Base-by-base conservation (phyloP, 2,329 filamentous ascomycete species). In the Aspergillus fructus region DNA sequence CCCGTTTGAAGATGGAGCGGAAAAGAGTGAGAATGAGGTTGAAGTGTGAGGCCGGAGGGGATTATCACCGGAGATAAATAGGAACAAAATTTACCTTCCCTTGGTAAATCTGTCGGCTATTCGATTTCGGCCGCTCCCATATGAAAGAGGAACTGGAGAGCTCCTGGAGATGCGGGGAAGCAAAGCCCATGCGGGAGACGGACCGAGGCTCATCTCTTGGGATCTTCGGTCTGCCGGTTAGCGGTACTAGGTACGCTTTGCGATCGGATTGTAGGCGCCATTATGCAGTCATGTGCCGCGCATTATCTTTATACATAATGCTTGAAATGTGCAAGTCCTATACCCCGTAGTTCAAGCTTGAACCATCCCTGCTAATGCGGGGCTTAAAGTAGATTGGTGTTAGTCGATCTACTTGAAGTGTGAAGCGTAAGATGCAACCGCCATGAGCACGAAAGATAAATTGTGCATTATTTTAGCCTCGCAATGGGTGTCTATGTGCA, bases 141-240 rank as follows among this genome's bases (percentile, higher is more conserved):
- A 53, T 53, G 51, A 53, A 24, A 30, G n/a, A 40, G n/a, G 19
- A 34, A 8, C 23, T 34, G 13, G 19, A 21, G 17, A 37, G 27
- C 19, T 45, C 12, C 11, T 53, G 42, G 46, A 43, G 47, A 59
- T 61, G 55, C 59, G 59, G 56, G 59, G 55, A 58, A 58, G 37
- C 9, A 30, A 30, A 30, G 27, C 27, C 27, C 3, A 9, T 30
- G 7, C 37, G 21, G 9, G 4, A 5, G 42, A 49, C 55, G 55
- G 55, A 58, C 55, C 55, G 55, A 58, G 55, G 55, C 49, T 42
- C 42, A 33, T 42, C 5, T 30, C 27, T 43, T 37, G n/a, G 17
- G 48, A 23, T 49, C 45, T 41, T 49, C 45, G 45, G 37, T 49
- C 34, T 37, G 27, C 27, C 27, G 27, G 27, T 21, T 21, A 21